Base-by-base conservation (phyloP, 257 asterid genomes). In the Hygrophila difformis region DNA sequence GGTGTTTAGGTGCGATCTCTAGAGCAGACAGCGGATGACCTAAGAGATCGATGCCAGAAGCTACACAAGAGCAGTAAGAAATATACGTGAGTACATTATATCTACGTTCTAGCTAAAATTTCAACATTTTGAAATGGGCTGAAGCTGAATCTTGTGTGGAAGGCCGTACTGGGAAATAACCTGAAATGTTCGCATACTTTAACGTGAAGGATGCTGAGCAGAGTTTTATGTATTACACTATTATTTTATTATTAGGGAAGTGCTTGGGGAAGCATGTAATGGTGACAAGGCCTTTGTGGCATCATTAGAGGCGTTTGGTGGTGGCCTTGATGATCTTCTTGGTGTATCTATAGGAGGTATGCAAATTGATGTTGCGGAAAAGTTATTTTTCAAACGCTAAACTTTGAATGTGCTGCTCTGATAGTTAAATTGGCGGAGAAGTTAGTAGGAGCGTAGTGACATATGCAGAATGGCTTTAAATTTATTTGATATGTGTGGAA, bases 271-370 rank as follows among this genome's bases (percentile, higher is more conserved):
- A 59, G 66, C 94, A 34, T 68, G 76, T 61, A 71, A 77, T 48
- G 85, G 87, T 16, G 97, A 88, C 67, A 59, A 66, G 56, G 71
- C 63, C 61, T 88, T 88, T 62, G 97, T 89, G 3, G 91, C 84
- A 53, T 70, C 94, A 36, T 54, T 88, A 67, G 98, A 89, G 71
- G 85, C 93, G 46, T 89, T 89, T 67, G 89, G 88, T 55, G 98
- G 94, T 60, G 94, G 86, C 51, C 81, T 73, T 44, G 98, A 89
- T 55, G 98, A 89, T 64, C 93, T 93, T 55, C 72, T 89, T 28
- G 86, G 96, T 8, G 92, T 85, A 38, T 82, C 98, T 6, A 62
- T 89, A 5, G 98, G 98, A 77, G 98, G 96, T 82, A 62, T 38
- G 45, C 42, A 17, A 55, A 50, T 39, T 62, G 60, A 31, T 23